Evolutionary conservation across 1,284 basidiomycete species (phyloP).

Genomic region (Athelia psychrophila): DNA sequence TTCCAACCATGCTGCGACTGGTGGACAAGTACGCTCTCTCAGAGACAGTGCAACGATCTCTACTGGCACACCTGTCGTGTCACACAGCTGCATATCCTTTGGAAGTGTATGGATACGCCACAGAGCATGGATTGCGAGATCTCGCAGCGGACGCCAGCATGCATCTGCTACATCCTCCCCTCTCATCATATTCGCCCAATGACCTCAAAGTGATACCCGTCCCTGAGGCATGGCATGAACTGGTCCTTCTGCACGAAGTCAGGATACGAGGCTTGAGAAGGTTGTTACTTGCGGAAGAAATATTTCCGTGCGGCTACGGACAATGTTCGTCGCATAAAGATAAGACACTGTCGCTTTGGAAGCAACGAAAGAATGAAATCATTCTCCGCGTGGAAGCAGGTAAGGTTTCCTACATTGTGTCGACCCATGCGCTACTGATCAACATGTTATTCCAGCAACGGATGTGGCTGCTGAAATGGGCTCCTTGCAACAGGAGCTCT

Average conservation of each 20-base stretch:
- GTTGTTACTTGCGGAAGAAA: slow-evolving; percentile 12
- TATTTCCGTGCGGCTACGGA: slow-evolving; percentile 51
- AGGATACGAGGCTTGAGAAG: not conserved
- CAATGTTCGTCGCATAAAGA: slow-evolving; percentile 47
- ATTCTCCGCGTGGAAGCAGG: slow-evolving; percentile 50
- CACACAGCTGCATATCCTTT: slow-evolving; percentile 50
- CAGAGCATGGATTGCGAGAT: slow-evolving; percentile 33
- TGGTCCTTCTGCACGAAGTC: slow-evolving; percentile 27
- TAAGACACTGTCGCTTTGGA: slow-evolving; percentile 44
- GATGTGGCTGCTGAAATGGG: slow-evolving; percentile 64
- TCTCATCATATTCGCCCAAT: slow-evolving; percentile 49
- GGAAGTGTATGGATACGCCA: slow-evolving; percentile 55
- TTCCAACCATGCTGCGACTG: slow-evolving; percentile 48
- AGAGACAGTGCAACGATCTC: slow-evolving; percentile 32
- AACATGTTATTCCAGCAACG: slow-evolving; percentile 40
- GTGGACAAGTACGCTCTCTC: slow-evolving; percentile 63
- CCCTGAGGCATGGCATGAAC: slow-evolving; percentile 56
- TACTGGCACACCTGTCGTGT: slow-evolving; percentile 52
- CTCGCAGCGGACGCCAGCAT: slow-evolving; percentile 54
- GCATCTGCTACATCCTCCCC: slow-evolving; percentile 43
- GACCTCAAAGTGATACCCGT: slow-evolving; percentile 51
- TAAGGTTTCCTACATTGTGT: slow-evolving; percentile 19
- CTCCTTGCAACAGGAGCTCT: slow-evolving; percentile 32
- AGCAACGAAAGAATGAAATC: slow-evolving; percentile 32
- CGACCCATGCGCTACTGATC: slow-evolving; percentile 9